Evolutionary conservation across 1,139 yeast genomes (phyloP).

Genomic region (Candida frijolesensis): DNA sequence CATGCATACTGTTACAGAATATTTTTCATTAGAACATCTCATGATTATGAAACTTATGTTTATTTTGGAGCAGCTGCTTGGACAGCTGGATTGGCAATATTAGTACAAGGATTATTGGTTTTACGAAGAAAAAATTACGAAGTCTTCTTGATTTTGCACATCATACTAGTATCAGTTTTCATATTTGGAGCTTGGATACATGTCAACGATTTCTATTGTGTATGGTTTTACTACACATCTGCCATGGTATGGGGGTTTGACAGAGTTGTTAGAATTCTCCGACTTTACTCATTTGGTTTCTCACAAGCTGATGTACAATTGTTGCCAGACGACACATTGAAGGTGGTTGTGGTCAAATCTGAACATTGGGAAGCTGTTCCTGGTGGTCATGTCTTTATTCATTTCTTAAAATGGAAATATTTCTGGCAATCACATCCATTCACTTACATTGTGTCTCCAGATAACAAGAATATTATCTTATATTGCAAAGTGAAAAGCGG

Average conservation of each 20-base stretch:
- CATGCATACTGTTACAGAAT: slow-evolving; percentile 42
- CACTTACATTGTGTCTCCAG: slow-evolving; percentile 31
- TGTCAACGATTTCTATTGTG: slow-evolving; percentile 41
- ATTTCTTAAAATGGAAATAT: slow-evolving; percentile 38
- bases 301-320: slow-evolving; percentile 53
- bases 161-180: slow-evolving; percentile 43
- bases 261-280: slow-evolving; percentile 36
- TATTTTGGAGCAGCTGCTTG: slow-evolving; percentile 36
- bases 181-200: slow-evolving; percentile 48
- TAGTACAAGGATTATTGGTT: slow-evolving; percentile 43
- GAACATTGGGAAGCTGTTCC: slow-evolving; percentile 44
- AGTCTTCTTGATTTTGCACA: slow-evolving; percentile 42
- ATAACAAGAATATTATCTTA: slow-evolving; percentile 23
- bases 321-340: slow-evolving; percentile 44
- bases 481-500: slow-evolving; percentile 43
- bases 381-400: slow-evolving; percentile 56
- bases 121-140: slow-evolving; percentile 50
- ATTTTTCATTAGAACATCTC: slow-evolving; percentile 13
- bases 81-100: slow-evolving; percentile 34
- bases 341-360: slow-evolving; percentile 44
- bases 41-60: slow-evolving; percentile 19
- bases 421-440: slow-evolving; percentile 52
- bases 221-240: slow-evolving; percentile 41
- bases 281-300: slow-evolving; percentile 42
- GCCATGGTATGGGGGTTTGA: slow-evolving; percentile 49